Evolutionary conservation across 2,329 filamentous ascomycete genomes (phyloP), one percentile per base, ranked within the genome.

Genomic region (Xylariaceae sp.): DNA sequence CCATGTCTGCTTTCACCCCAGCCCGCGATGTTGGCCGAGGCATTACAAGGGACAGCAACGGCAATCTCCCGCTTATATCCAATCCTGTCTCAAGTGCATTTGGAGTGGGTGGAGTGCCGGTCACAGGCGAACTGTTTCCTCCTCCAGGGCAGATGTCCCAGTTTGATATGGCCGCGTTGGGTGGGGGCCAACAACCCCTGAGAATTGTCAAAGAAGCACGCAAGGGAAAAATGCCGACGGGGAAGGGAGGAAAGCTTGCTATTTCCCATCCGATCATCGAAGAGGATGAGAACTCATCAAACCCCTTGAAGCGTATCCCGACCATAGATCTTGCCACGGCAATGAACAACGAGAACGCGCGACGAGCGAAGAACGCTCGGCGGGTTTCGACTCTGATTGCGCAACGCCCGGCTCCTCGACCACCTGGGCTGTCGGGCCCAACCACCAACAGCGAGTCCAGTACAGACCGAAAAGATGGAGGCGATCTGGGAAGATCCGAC

Each of bases 301-400:
- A 48, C 26, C 43, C 52, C 9, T 38, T 57, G 6, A 42, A 46
- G 12, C 45, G 38, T 15, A 56, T 57, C 21, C 46, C 46, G 14
- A 73, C 68, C 1, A 56, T 74, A 19, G 70, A 70, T 33, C 55
- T 76, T 21, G 58, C 61, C 8, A 66, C 65, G 2, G 71, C 72
- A 2, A 65, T 60, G 1, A 57, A 46, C 38, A 62, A 64, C 11
- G 69, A 76, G 27, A 63, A 50, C 38, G 58, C 67, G 33, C 59
- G 64, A 31, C 57, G 67, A 12, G 60, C 55, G 5, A 55, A 56
- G 32, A 23, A 46, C 30, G 44, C 42, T 18, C 42, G 49, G 12
- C 43, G 51, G 12, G 49, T 51, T 1, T 55, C 59, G 3, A 52
- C 46, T 23, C 45, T 59, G 4, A 47, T 59, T 22, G 56, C 58